Conservation (phyloP, 768 basidiomycete species). For the Sistotremastrum niveocremeum region DNA sequence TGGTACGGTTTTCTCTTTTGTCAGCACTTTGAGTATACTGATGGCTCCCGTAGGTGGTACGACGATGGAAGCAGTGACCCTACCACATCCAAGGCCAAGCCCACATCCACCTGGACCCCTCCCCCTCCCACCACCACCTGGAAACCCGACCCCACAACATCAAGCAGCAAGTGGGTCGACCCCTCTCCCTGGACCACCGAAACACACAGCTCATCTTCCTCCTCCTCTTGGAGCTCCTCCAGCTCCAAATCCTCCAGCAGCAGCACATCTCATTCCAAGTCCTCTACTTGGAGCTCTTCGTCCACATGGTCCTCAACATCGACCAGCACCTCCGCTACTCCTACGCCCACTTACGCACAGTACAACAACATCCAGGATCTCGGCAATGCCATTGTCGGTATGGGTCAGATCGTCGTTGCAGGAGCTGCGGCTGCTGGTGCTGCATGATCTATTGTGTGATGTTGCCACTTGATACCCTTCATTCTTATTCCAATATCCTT, state of each 20-base stretch:
- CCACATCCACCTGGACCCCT: slow-evolving; percentile 11
- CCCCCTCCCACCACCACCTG: slow-evolving; percentile 13
- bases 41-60: too few species aligned
- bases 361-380: slow-evolving; percentile 18
- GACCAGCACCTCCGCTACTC: slow-evolving; percentile 12
- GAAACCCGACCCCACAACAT: slow-evolving; percentile 8
- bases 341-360: slow-evolving; percentile 18
- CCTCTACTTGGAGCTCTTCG: slow-evolving; percentile 9
- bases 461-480: too few species aligned
- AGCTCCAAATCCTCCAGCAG: slow-evolving; percentile 13
- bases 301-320: slow-evolving; percentile 13
- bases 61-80: not conserved
- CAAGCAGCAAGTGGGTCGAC: slow-evolving; percentile 1
- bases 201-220: slow-evolving; percentile 3
- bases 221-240: slow-evolving; percentile 7
- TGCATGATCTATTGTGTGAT: too few species aligned
- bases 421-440: not conserved
- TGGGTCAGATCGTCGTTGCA: slow-evolving; percentile 13
- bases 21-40: too few species aligned
- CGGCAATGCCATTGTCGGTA: slow-evolving; percentile 21
- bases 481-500: too few species aligned
- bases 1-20: slow-evolving; percentile 27
- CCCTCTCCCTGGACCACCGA: slow-evolving; percentile 3
- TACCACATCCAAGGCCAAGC: slow-evolving; percentile 11
- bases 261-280: slow-evolving; percentile 10